These are phyloP conservation scores for Ochetophila trinervis DNA, from an alignment of 306 rosid genomes.

Conservation along the genomic window DNA sequence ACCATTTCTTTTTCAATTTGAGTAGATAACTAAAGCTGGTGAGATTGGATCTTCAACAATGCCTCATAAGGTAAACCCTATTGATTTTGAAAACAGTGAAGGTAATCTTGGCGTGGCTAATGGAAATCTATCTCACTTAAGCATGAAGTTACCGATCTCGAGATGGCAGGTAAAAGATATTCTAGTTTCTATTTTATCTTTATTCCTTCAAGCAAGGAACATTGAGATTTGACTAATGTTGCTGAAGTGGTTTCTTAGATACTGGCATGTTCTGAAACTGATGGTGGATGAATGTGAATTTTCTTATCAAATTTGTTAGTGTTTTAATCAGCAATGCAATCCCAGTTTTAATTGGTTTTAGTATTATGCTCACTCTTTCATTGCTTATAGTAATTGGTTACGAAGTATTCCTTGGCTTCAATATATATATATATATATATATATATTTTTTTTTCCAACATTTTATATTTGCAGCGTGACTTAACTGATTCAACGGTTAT, in stretches of 20 bases:
- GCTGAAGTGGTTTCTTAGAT: not conserved
- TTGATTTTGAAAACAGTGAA: conserved; percentile 94
- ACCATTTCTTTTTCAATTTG: conserved; percentile 13
- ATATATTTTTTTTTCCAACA: not conserved
- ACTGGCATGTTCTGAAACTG: not conserved
- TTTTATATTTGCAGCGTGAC: conserved; percentile 50
- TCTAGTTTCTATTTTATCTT: conserved; percentile 14
- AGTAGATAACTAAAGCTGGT: conserved; percentile 50
- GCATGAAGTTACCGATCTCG: conserved; percentile 82
- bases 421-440: too few relatives aligned
- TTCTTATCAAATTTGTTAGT: not conserved
- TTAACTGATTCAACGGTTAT: conserved; percentile 95
- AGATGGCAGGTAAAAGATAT: conserved; percentile 71
- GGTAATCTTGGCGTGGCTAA: conserved; percentile 89
- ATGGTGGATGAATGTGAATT: not conserved
- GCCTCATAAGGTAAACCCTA: conserved; percentile 98
- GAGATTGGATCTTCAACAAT: conserved; percentile 90
- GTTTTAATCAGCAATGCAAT: not conserved
- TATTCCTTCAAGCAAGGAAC: not conserved
- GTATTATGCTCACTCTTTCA: not conserved
- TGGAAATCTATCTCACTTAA: conserved; percentile 64
- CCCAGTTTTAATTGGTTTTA: not conserved
- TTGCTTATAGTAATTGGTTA: not conserved
- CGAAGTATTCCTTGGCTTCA: not conserved
- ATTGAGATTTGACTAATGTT: not conserved